Evolutionary conservation across 208 protist genomes (phyloP).

Genomic region (Leishmania turanica): DNA sequence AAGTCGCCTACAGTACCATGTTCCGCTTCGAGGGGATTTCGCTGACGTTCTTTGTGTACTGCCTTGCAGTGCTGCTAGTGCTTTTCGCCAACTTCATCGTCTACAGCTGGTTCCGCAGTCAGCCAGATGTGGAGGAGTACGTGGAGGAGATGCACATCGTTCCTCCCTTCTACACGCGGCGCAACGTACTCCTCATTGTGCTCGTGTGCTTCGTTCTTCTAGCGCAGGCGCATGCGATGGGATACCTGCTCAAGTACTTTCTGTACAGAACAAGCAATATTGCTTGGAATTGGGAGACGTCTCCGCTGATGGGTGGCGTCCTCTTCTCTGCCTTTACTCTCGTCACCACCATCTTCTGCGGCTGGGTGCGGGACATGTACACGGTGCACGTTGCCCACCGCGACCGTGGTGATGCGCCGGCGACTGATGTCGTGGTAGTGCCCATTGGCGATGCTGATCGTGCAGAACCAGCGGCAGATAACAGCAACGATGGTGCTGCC

Average conservation of each 20-base stretch:
- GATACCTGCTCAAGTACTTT: slow-evolving; percentile 67
- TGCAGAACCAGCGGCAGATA: neutral
- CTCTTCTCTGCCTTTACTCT: slow-evolving; percentile 39
- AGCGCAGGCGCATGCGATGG: slow-evolving; percentile 53
- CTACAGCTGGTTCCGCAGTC: slow-evolving; percentile 65
- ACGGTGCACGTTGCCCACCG: neutral
- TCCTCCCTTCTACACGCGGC: slow-evolving; percentile 63
- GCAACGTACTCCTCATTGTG: slow-evolving; percentile 40
- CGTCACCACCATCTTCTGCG: slow-evolving; percentile 14
- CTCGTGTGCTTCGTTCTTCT: slow-evolving; percentile 36
- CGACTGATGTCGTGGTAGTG: slow-evolving; percentile 23
- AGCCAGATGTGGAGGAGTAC: slow-evolving; percentile 51
- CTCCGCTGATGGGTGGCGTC: slow-evolving; percentile 61
- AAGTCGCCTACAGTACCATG: slow-evolving; percentile 60
- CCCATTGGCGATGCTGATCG: neutral
- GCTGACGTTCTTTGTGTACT: slow-evolving; percentile 60
- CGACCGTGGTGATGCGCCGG: neutral
- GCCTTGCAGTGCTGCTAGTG: slow-evolving; percentile 43
- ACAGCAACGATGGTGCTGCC: slow-evolving; percentile 4
- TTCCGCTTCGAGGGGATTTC: slow-evolving; percentile 58
- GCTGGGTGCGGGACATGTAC: slow-evolving; percentile 24
- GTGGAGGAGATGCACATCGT: slow-evolving; percentile 48
- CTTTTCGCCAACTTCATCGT: slow-evolving; percentile 53
- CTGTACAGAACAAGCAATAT: slow-evolving; percentile 60
- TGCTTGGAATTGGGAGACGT: slow-evolving; percentile 79